phyloP scores from a whole-genome alignment of 208 protist species.

The Acanthamoeba triangularis region DNA sequence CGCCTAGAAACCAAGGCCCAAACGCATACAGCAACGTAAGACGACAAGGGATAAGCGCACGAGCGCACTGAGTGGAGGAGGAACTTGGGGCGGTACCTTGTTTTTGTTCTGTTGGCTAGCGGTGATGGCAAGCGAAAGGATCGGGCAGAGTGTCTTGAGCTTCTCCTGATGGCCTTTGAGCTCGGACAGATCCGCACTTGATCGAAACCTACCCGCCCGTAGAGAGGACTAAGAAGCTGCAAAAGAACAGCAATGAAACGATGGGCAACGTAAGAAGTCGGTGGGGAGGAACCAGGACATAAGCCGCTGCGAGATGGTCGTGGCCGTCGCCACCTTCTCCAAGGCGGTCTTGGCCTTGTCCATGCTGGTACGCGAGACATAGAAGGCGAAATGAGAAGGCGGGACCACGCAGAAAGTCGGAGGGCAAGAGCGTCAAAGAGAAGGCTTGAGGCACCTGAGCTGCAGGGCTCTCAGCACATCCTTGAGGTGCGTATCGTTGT shows the following conservation, averaged over 20 bases:
- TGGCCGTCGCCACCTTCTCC: neutral
- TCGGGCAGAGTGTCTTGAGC: conserved; percentile 59
- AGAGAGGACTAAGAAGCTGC: neutral
- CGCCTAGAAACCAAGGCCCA: neutral
- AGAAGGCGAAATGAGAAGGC: no score
- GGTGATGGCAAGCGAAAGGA: conserved; percentile 48
- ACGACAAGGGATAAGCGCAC: neutral
- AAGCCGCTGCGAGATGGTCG: neutral
- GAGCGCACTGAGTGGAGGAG: neutral
- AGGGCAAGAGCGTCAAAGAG: no score
- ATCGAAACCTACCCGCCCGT: neutral
- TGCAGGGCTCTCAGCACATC: neutral
- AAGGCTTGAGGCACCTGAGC: neutral
- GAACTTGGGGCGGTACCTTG: neutral
- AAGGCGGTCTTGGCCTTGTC: neutral
- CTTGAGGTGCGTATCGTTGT: neutral
- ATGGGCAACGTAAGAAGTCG: neutral
- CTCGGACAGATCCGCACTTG: neutral
- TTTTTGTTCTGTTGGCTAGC: conserved; percentile 4
- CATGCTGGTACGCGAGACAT: neutral
- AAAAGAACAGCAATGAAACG: neutral
- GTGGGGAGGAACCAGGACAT: neutral
- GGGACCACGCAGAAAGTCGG: neutral
- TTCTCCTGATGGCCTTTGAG: conserved; percentile 58
- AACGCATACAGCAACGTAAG: neutral